Evolutionary conservation across 2,329 filamentous ascomycete species (phyloP).

Genomic region (Fusarium sp.): DNA sequence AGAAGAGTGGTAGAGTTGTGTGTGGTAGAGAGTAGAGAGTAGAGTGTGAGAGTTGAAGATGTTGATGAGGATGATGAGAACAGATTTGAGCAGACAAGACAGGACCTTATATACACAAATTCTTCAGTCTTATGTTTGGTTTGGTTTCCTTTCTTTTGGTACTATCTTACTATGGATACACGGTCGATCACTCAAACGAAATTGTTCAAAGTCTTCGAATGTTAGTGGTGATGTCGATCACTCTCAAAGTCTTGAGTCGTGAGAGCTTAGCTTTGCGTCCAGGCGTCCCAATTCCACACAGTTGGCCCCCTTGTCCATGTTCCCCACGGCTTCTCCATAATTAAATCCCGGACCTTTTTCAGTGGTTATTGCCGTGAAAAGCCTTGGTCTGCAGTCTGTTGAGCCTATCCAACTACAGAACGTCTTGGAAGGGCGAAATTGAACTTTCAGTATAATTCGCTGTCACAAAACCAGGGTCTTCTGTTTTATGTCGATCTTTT

Average conservation of each 20-base stretch:
- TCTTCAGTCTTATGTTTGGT: too few relatives aligned
- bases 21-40: not conserved
- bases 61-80: constrained; percentile 20
- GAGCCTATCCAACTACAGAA: not conserved
- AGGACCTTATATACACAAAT: constrained; percentile 14
- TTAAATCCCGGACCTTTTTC: not conserved
- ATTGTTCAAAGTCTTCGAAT: not conserved
- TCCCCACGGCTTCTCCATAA: not conserved
- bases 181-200: not conserved
- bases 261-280: constrained; percentile 11
- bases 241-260: constrained; percentile 8
- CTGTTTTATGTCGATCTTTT: not conserved
- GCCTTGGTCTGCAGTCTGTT: not conserved
- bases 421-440: not conserved
- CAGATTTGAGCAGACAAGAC: not conserved
- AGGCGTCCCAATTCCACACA: not conserved
- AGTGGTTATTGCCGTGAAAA: not conserved
- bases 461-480: not conserved
- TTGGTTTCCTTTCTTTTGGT: not conserved
- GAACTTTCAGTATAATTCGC: not conserved
- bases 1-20: not conserved
- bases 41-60: constrained; percentile 6
- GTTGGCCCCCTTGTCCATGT: not conserved
- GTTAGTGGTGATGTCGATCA: constrained; percentile 22
- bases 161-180: too few relatives aligned